These are phyloP conservation scores for Sporothrix dimorphospora DNA, from an alignment of 2,329 filamentous ascomycete species.

Conservation along the genomic window DNA sequence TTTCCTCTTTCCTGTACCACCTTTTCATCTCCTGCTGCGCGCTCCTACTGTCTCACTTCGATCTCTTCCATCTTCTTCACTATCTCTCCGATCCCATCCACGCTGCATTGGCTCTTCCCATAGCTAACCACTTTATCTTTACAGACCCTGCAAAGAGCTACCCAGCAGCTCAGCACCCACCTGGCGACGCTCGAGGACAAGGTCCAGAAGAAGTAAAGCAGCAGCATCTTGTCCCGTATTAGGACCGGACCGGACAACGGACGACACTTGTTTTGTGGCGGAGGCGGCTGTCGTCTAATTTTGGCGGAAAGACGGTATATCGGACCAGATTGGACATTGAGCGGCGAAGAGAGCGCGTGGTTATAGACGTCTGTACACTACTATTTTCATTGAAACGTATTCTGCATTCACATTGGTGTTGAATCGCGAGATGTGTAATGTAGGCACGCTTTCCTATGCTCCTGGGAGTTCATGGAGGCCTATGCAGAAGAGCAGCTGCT, in stretches of 20 bases:
- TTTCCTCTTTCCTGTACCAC: neutral
- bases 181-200: constrained; percentile 81
- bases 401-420: neutral
- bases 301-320: neutral
- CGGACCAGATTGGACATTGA: constrained; percentile 12
- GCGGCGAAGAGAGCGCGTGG: neutral
- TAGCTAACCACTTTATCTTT: neutral
- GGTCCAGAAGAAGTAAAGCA: constrained; percentile 63
- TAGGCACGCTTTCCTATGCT: too few relatives aligned
- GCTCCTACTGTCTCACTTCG: too few relatives aligned
- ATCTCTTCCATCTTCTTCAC: too few relatives aligned
- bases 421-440: too few relatives aligned
- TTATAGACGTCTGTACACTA: constrained; percentile 22
- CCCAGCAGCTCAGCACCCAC: constrained; percentile 83
- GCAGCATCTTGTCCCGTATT: too few relatives aligned
- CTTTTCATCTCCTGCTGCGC: neutral
- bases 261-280: neutral
- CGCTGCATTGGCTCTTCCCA: neutral
- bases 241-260: neutral
- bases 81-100: neutral
- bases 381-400: constrained; percentile 17
- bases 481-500: too few relatives aligned
- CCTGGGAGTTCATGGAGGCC: too few relatives aligned
- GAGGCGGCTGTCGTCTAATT: neutral
- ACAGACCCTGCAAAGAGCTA: constrained; percentile 83